Conservation (phyloP, 2,329 filamentous ascomycete species). For the Mollisiaceae sp. region DNA sequence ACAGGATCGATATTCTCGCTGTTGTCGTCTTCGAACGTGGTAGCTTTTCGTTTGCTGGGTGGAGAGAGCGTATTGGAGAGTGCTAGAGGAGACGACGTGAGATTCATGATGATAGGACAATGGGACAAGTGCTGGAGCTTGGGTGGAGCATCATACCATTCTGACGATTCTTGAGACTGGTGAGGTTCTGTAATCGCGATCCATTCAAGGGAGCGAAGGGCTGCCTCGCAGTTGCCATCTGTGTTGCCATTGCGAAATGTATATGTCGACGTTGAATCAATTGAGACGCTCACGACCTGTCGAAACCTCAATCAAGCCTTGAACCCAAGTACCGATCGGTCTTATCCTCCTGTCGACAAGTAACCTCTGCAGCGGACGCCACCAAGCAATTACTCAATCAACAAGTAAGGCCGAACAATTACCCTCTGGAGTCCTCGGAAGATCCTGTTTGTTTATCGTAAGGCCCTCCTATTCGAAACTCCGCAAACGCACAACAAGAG, state of each 20-base stretch:
- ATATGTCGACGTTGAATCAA: conserved; percentile 7
- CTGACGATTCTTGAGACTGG: conserved; percentile 79
- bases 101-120: conserved; percentile 32
- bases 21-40: conserved; percentile 52
- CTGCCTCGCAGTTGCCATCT: conserved; percentile 54
- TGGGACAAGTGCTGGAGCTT: conserved; percentile 17
- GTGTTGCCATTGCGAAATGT: conserved; percentile 35
- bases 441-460: not conserved
- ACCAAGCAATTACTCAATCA: conserved; percentile 7
- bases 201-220: conserved; percentile 77
- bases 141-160: conserved; percentile 58
- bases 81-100: conserved; percentile 33
- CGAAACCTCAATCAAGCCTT: not conserved
- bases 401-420: not conserved
- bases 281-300: not conserved
- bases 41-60: conserved; percentile 63
- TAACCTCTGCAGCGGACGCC: not conserved
- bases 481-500: not conserved
- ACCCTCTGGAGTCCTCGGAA: not conserved
- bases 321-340: not conserved
- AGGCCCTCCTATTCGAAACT: not conserved
- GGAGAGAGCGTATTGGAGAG: conserved; percentile 30
- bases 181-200: conserved; percentile 72
- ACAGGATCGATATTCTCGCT: conserved; percentile 68
- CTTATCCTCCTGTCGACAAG: not conserved